Evolutionary conservation across 495 filamentous ascomycete species (phyloP).

Genomic region (Tuber umbilicatum): DNA sequence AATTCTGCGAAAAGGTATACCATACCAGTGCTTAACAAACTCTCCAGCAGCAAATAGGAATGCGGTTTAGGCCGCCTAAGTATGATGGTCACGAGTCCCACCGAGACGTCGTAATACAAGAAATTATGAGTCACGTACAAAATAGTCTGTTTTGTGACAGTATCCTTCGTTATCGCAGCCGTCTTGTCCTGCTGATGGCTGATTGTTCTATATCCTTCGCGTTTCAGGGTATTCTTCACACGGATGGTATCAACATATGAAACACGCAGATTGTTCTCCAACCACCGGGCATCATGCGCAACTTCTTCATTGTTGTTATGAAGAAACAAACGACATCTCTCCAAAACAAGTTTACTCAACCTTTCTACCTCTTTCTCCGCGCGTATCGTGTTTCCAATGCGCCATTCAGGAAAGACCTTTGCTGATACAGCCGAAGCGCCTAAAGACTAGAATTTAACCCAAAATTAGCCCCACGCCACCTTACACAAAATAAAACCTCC

Average conservation of each 20-base stretch:
- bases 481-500: neutral
- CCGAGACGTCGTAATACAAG: constrained; percentile 83
- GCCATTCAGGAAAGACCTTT: constrained; percentile 56
- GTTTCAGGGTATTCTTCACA: constrained; percentile 64
- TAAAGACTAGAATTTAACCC: constrained; percentile 42
- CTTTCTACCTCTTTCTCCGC: constrained; percentile 48
- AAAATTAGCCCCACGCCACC: constrained; percentile 13
- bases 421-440: constrained; percentile 55
- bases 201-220: constrained; percentile 36
- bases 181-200: constrained; percentile 32
- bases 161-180: constrained; percentile 26
- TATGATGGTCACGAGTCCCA: constrained; percentile 69
- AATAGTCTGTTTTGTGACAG: constrained; percentile 42
- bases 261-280: constrained; percentile 79
- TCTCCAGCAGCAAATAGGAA: constrained; percentile 77
- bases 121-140: constrained; percentile 59
- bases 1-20: constrained; percentile 9
- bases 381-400: constrained; percentile 48
- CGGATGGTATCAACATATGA: constrained; percentile 65
- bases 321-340: constrained; percentile 80
- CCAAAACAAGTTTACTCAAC: constrained; percentile 69
- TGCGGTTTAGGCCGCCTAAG: constrained; percentile 77
- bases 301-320: constrained; percentile 64
- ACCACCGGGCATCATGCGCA: constrained; percentile 77
- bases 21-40: constrained; percentile 62